A percentile compares a stretch with the other conserved stretches of the same genome.
Conservation (phyloP, 164 flowering plant species). For the Malania oleifera region DNA sequence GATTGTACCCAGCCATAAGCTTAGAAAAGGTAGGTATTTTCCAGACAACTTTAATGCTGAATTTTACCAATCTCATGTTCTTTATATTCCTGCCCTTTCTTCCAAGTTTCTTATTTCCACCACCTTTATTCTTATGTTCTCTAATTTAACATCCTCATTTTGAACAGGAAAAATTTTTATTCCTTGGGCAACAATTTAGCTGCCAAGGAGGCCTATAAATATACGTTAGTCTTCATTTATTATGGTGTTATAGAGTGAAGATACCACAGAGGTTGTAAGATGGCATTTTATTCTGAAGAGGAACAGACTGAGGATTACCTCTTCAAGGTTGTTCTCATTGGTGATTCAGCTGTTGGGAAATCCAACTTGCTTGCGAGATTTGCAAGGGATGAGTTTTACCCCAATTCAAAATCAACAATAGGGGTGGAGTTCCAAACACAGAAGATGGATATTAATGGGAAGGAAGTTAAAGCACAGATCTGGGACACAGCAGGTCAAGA, state of each 20-base stretch:
- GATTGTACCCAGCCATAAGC: neutral
- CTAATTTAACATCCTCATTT: constrained; percentile 9
- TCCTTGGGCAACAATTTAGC: constrained; percentile 8
- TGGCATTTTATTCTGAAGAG: constrained; percentile 45
- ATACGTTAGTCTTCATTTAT: neutral
- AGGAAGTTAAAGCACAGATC: constrained; percentile 69
- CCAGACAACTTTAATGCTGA: constrained; percentile 6
- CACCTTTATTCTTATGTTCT: constrained; percentile 7
- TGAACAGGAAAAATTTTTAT: neutral
- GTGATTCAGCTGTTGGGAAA: constrained; percentile 76
- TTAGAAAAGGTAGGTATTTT: constrained; percentile 11
- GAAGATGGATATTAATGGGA: constrained; percentile 58
- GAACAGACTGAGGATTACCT: constrained; percentile 60
- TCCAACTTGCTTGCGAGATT: constrained; percentile 71
- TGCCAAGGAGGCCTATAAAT: constrained; percentile 3
- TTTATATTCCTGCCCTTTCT: constrained; percentile 18
- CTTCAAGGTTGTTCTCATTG: constrained; percentile 62
- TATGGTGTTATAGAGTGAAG: constrained; percentile 20
- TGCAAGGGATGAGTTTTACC: constrained; percentile 62
- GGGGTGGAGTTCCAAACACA: constrained; percentile 78
- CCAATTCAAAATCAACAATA: constrained; percentile 66
- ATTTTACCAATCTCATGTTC: constrained; percentile 2
- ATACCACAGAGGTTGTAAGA: constrained; percentile 15
- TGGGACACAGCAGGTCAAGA: constrained; percentile 81
- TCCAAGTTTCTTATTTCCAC: constrained; percentile 15